These are phyloP conservation scores for Blastocystis sp. DNA, from an alignment of 352 stramenopile genomes.

Conservation along the genomic window DNA sequence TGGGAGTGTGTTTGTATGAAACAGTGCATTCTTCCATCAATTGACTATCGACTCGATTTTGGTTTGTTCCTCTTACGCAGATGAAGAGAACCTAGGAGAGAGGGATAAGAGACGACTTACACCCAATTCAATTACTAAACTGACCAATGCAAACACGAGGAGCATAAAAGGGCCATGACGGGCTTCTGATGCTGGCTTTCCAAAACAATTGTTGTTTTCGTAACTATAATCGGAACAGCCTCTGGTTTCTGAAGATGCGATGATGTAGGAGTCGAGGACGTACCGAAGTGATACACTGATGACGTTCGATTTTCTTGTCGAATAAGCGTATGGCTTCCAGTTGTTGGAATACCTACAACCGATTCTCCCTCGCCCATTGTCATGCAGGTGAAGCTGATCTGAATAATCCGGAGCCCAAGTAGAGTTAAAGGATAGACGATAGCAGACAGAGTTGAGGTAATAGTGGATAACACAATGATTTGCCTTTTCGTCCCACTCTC, in stretches of 20 bases:
- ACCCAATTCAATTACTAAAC: not conserved
- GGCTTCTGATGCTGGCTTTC: not conserved
- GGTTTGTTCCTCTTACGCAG: not conserved
- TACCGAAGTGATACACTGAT: not conserved
- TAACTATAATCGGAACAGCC: not conserved
- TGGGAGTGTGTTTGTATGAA: constrained; percentile 30
- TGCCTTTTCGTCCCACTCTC: not conserved
- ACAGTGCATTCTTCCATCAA: not conserved
- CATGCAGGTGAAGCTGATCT: not conserved
- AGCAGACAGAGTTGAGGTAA: not conserved
- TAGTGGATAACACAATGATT: not conserved
- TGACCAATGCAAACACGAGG: not conserved
- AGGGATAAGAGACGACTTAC: not conserved
- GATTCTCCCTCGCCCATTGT: not conserved
- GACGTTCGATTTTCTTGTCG: not conserved
- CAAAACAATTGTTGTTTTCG: not conserved
- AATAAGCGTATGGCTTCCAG: not conserved
- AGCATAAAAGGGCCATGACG: not conserved
- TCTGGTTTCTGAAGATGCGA: not conserved
- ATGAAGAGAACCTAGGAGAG: not conserved
- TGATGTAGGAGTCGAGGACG: not conserved
- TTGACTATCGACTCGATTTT: not conserved
- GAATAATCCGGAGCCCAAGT: not conserved
- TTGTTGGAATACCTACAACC: not conserved
- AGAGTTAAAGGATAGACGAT: not conserved